Evolutionary conservation across 176 grass and related monocot genomes (phyloP), one percentile per base, ranked within the genome.

Genomic region (Aegilops longissima): DNA sequence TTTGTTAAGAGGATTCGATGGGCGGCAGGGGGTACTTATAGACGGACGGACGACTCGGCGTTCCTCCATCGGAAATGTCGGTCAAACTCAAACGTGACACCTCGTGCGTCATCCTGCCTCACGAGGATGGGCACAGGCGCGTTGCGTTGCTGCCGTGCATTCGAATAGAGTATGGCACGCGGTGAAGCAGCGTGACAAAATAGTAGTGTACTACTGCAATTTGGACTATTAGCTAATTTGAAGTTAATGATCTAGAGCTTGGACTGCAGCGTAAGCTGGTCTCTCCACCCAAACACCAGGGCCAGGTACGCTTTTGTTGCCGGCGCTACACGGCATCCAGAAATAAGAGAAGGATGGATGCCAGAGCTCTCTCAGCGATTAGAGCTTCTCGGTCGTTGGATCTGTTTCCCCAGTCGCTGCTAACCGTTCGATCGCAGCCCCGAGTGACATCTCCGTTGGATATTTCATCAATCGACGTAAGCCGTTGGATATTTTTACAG

Each of bases 11-110:
- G 6, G 16, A 18, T 52, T 6, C 1, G 49, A 52, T 17, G 66
- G 66, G 4, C 66, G 66, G 66, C 66, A 70, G 66, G 66, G 65
- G 16, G 14, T 73, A 73, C 70, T 73, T 73, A 44, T 71, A 71
- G 51, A 54, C 49, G 12, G 12, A 5, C 12, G 49, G 49, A 52
- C 49, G 49, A 52, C 51, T 54, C 51, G 51, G 51, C 51, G 5
- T 54, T 54, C 51, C 17, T 5, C 51, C 51, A 54, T 54, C 51
- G 51, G 51, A 54, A 54, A 54, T 12, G 25, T 31, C 27, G 12
- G 64, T 31, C 62, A 65, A 66, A 66, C 64, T 31, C 62, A 65
- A 66, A 66, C 64, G 64, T 5, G 64, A 66, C 62, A 35, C 6
- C 65, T 67, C 29, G 34, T 70, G 33, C 66, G 66, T 36, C 70